Conservation (phyloP, 75 land plant genomes). For the Picea sitchensis region DNA sequence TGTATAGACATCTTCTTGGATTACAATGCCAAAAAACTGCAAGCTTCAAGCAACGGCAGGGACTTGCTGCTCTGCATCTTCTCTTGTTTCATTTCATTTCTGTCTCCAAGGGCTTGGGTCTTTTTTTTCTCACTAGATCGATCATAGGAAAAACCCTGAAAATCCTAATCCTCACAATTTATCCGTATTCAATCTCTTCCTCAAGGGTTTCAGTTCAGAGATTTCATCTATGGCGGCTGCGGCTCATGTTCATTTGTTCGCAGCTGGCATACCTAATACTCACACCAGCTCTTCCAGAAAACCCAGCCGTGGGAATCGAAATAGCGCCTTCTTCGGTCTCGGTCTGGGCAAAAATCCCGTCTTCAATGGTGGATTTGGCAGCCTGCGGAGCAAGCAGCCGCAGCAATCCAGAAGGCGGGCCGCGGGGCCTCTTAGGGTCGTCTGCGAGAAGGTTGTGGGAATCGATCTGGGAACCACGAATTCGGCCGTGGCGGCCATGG, state of each 20-base stretch:
- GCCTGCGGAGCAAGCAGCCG: constrained; percentile 7
- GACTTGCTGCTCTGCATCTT: neutral
- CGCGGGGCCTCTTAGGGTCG: constrained; percentile 35
- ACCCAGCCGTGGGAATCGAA: neutral
- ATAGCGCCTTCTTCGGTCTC: constrained; percentile 25
- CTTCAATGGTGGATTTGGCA: constrained; percentile 1
- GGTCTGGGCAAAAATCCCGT: constrained; percentile 4
- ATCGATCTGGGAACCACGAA: constrained; percentile 68
- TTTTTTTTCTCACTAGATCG: neutral
- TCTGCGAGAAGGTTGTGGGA: constrained; percentile 60
- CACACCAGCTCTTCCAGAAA: neutral
- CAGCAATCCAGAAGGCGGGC: constrained; percentile 9
- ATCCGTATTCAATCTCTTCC: neutral
- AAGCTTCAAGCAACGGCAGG: too few relatives aligned
- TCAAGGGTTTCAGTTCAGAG: neutral
- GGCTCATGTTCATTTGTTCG: constrained; percentile 10
- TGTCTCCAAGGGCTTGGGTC: neutral
- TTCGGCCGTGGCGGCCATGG: constrained; percentile 77
- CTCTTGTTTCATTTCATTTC: neutral
- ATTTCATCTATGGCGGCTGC: constrained; percentile 11
- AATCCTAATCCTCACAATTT: too few relatives aligned
- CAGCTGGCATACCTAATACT: neutral
- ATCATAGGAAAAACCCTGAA: neutral
- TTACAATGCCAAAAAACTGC: too few relatives aligned
- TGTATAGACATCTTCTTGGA: too few relatives aligned